Conservation (phyloP, 2,329 filamentous ascomycete genomes). For the Cercospora beticola region DNA sequence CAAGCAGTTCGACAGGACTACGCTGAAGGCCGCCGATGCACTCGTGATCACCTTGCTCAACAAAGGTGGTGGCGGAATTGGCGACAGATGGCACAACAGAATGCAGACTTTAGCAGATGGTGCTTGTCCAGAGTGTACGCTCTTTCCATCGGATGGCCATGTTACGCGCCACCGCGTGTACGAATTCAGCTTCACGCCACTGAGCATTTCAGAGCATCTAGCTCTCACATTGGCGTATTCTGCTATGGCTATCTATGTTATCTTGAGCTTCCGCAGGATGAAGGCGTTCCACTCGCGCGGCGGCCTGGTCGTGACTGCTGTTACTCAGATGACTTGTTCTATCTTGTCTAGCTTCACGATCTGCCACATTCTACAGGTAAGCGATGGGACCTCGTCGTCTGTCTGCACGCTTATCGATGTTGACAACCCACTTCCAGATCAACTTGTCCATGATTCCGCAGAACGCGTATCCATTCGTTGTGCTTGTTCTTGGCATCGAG, state of each 20-base stretch:
- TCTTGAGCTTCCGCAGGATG: constrained; percentile 66
- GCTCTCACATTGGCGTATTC: constrained; percentile 65
- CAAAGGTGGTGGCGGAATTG: constrained; percentile 63
- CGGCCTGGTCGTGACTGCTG: constrained; percentile 69
- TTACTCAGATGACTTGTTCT: constrained; percentile 65
- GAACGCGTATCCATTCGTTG: constrained; percentile 73
- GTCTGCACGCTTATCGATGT: not conserved
- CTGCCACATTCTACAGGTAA: constrained; percentile 67
- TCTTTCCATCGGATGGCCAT: constrained; percentile 62
- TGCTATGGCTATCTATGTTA: constrained; percentile 63
- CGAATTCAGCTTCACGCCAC: constrained; percentile 75
- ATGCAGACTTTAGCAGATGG: constrained; percentile 54
- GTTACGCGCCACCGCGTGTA: constrained; percentile 63
- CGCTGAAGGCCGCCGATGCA: constrained; percentile 70
- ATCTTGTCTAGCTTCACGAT: constrained; percentile 78
- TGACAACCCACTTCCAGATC: constrained; percentile 39
- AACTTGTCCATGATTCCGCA: constrained; percentile 73
- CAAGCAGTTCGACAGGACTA: constrained; percentile 69
- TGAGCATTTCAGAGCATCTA: constrained; percentile 65
- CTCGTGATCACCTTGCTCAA: constrained; percentile 76
- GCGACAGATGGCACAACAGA: constrained; percentile 63
- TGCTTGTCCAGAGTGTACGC: constrained; percentile 58
- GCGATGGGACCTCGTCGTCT: too few species aligned
- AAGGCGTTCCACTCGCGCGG: constrained; percentile 73
- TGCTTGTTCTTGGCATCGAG: constrained; percentile 73